Base-by-base conservation (phyloP, 768 basidiomycete genomes). In the Lactarius tabidus region DNA sequence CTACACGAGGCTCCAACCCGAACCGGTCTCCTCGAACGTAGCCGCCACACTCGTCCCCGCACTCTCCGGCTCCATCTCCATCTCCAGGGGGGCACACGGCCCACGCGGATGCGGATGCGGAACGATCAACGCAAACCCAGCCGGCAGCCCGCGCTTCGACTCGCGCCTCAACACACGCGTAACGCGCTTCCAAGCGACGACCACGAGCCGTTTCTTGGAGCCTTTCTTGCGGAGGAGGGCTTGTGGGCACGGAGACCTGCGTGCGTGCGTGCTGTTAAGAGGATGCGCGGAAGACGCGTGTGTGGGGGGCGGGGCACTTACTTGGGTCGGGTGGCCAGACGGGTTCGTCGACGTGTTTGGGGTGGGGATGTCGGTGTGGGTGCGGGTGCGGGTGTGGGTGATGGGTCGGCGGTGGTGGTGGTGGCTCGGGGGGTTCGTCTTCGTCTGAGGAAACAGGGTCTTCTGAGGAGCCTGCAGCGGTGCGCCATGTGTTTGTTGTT, bases 1-100 rank as follows among this genome's bases (percentile, higher is more conserved):
- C 14, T 59, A 57, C 23, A 55, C 23, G 12, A 64, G 23, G 18
- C n/a, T 59, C 63, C 63, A 64, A 29, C 39, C 62, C 17, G 62
- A 63, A 6, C 39, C 38, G 4, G 41, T 20, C 20, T 35, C 58
- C 0, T 31, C 17, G 26, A 3, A 18, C 23, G 23, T 43, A 4
- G 17, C 15, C 35, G 39, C 51, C 26, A 26, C 20, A 3, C 23
- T 41, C 35, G 6, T 31, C 41, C 18, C 59, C 14, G 12, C 28
- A 10, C 51, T 52, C 6, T 59, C 23, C 17, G 36, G 36, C 33
- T 35, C n/a, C n/a, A n/a, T n/a, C n/a, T 35, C 33, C 35, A 14
- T 9, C 38, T 12, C n/a, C n/a, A n/a, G n/a, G n/a, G n/a, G n/a
- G n/a, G n/a, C n/a, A n/a, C n/a, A n/a, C n/a, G n/a, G n/a, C 33